Conservation (phyloP, 306 rosid species). For the Prosopis cineraria region DNA sequence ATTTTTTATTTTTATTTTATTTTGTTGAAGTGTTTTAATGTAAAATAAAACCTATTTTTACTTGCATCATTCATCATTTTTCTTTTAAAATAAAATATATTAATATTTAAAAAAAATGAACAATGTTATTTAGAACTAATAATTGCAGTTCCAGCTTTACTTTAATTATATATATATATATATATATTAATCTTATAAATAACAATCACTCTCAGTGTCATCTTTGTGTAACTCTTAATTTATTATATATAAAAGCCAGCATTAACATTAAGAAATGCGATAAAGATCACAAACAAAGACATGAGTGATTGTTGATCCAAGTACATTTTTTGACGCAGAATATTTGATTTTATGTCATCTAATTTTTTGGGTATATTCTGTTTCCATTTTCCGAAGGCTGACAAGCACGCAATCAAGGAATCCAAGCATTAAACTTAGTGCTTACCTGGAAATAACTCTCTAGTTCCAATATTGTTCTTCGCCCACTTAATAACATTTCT, state of each 20-base stretch:
- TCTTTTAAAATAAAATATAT: neutral
- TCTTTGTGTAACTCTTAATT: neutral
- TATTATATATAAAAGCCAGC: neutral
- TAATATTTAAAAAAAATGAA: neutral
- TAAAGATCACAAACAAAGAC: neutral
- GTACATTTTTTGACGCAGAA: neutral
- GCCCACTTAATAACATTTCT: slow-evolving; percentile 73
- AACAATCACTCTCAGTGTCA: neutral
- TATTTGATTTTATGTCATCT: slow-evolving; percentile 17
- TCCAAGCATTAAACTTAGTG: neutral
- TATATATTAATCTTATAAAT: neutral
- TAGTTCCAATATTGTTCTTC: slow-evolving; percentile 65
- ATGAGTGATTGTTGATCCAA: neutral
- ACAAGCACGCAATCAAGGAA: neutral
- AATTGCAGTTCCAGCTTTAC: too few relatives aligned
- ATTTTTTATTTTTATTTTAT: neutral
- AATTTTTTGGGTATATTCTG: neutral
- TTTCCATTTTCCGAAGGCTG: neutral
- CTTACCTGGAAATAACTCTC: slow-evolving; percentile 86
- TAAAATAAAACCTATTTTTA: neutral
- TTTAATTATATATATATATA: too few relatives aligned
- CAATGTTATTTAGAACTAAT: too few relatives aligned
- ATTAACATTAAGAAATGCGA: neutral
- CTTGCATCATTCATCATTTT: neutral
- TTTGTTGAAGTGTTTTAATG: neutral